phyloP scores from a whole-genome alignment of 2,329 filamentous ascomycete genomes.

The Didymella exigua region DNA sequence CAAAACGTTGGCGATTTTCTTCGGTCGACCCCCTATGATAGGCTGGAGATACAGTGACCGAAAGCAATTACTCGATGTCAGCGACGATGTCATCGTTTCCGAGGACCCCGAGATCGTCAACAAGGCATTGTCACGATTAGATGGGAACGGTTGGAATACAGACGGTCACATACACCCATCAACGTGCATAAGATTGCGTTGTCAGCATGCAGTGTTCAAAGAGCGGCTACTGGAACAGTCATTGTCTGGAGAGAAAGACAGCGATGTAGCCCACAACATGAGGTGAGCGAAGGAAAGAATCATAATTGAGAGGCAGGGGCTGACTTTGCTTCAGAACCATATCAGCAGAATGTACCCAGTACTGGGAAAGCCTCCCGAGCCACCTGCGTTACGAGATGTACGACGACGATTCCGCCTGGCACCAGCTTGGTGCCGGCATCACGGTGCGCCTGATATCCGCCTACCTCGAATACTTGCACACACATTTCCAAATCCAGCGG shows the following conservation, averaged over 20 bases:
- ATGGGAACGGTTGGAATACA: constrained; percentile 41
- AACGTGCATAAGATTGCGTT: constrained; percentile 37
- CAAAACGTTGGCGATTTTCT: constrained; percentile 44
- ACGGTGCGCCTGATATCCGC: constrained; percentile 36
- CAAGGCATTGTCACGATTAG: constrained; percentile 34
- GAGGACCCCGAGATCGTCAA: constrained; percentile 35
- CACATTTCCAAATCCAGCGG: constrained; percentile 43
- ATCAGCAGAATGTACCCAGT: constrained; percentile 32
- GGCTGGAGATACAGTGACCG: constrained; percentile 42
- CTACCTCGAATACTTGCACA: constrained; percentile 45
- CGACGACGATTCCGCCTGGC: constrained; percentile 41
- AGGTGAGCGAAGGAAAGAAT: constrained; percentile 24
- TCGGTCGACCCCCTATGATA: constrained; percentile 46
- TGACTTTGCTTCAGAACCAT: constrained; percentile 30
- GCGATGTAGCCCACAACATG: constrained; percentile 37
- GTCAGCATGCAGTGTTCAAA: constrained; percentile 36
- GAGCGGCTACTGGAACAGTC: constrained; percentile 42
- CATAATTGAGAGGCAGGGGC: neutral
- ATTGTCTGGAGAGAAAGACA: constrained; percentile 39
- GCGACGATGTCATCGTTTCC: constrained; percentile 33
- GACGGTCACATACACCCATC: constrained; percentile 34
- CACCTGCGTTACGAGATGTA: constrained; percentile 46
- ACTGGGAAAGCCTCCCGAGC: constrained; percentile 37
- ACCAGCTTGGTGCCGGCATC: constrained; percentile 27
- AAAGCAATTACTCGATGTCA: constrained; percentile 39